These are phyloP conservation scores for Xylaria arbuscula DNA, from an alignment of 2,329 filamentous ascomycete genomes.

Conservation along the genomic window DNA sequence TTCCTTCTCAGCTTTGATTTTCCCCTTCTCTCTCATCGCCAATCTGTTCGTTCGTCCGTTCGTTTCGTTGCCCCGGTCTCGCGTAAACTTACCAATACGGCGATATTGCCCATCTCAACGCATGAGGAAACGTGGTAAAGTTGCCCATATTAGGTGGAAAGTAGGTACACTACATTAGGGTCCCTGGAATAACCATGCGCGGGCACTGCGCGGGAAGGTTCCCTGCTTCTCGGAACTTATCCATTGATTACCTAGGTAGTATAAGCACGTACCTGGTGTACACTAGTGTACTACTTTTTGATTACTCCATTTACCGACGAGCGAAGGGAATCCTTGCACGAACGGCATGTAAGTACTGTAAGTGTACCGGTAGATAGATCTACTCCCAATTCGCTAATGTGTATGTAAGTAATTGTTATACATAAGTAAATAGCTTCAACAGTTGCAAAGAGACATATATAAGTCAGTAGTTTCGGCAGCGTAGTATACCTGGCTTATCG, in stretches of 20 bases:
- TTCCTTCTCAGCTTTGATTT: conserved; percentile 7
- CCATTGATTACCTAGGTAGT: background rate
- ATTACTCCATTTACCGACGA: conserved; percentile 21
- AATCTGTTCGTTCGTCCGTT: background rate
- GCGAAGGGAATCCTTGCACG: background rate
- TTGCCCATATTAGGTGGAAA: background rate
- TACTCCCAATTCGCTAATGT: too few species aligned
- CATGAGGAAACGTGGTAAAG: conserved; percentile 10
- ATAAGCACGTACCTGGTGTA: background rate
- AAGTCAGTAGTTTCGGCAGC: too few species aligned
- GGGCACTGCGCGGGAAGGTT: conserved; percentile 1
- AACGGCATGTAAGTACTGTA: background rate
- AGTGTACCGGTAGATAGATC: background rate
- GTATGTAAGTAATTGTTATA: background rate
- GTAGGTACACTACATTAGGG: background rate
- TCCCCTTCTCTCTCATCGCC: background rate
- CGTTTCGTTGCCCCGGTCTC: conserved; percentile 8
- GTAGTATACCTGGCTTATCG: background rate
- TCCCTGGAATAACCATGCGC: conserved; percentile 20
- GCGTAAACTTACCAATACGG: conserved; percentile 5
- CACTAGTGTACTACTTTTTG: background rate
- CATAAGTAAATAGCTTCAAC: background rate
- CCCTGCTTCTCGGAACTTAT: conserved; percentile 25
- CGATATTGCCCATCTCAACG: conserved; percentile 2
- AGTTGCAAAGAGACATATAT: too few species aligned